A percentile compares a stretch with the other conserved stretches of the same genome.
Evolutionary conservation across 139 green algal genomes (phyloP).

Genomic region (Nannochloris sp.): DNA sequence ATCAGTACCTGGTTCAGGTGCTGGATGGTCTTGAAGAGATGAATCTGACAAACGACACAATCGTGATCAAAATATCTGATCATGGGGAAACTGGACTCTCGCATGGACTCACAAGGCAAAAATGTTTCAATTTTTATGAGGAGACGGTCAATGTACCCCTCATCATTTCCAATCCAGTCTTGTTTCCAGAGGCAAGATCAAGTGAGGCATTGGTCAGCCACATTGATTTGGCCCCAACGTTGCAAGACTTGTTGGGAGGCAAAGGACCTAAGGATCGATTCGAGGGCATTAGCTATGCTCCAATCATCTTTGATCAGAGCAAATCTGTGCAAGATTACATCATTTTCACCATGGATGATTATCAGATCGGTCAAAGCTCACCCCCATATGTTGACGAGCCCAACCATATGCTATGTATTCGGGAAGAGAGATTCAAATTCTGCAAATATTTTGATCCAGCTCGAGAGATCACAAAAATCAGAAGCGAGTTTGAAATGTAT

Average conservation of each 20-base stretch:
- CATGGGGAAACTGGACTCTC: background rate
- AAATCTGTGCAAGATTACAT: constrained; percentile 9
- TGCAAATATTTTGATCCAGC: no score
- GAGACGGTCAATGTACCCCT: constrained; percentile 6
- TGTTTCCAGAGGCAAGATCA: constrained; percentile 5
- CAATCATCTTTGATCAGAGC: background rate
- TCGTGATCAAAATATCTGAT: no score
- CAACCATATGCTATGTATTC: no score
- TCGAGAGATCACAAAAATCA: no score
- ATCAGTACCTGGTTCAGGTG: no score
- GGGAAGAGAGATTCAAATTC: no score
- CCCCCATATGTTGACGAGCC: no score
- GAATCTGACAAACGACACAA: no score
- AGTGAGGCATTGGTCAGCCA: constrained; percentile 11
- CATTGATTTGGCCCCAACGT: constrained; percentile 17
- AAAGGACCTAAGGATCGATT: background rate
- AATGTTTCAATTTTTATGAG: constrained; percentile 21
- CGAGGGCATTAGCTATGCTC: constrained; percentile 7
- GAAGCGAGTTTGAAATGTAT: no score
- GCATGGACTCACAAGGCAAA: constrained; percentile 3
- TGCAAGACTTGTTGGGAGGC: constrained; percentile 5
- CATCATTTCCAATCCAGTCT: constrained; percentile 13
- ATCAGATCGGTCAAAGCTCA: no score
- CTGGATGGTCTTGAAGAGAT: no score
- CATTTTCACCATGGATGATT: constrained; percentile 2